These are phyloP conservation scores for Jasminum sambac DNA, from an alignment of 257 asterid genomes.

Conservation along the genomic window DNA sequence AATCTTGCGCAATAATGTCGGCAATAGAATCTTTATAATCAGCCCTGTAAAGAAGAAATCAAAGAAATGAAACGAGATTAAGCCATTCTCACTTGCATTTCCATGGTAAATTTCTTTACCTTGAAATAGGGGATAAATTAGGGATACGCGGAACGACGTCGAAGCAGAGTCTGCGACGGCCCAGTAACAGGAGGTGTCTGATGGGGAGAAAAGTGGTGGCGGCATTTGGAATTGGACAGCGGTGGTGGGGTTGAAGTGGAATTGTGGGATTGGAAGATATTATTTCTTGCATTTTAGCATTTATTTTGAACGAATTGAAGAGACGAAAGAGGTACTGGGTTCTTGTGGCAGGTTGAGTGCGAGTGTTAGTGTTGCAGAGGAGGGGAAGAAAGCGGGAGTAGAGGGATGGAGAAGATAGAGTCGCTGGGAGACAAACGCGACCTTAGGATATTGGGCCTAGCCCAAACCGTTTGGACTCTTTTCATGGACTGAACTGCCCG, in stretches of 20 bases:
- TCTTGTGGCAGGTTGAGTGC: not conserved
- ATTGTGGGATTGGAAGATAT: conserved; percentile 25
- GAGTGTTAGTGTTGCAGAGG: conserved; percentile 29
- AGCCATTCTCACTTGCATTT: not conserved
- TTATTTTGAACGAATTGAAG: not conserved
- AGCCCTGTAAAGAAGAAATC: conserved; percentile 30
- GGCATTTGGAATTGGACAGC: conserved; percentile 12
- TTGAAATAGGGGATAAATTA: conserved; percentile 27
- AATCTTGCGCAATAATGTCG: conserved; percentile 16
- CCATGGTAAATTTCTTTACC: conserved; percentile 33
- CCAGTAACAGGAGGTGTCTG: conserved; percentile 35
- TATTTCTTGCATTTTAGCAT: conserved; percentile 36
- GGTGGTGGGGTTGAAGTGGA: conserved; percentile 32
- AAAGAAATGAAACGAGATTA: not conserved
- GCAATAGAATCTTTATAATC: conserved; percentile 28
- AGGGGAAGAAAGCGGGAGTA: not conserved
- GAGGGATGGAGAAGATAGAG: conserved; percentile 5
- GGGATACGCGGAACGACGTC: conserved; percentile 45
- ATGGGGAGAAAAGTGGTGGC: conserved; percentile 18
- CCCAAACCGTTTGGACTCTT: not conserved
- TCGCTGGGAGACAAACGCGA: conserved; percentile 4
- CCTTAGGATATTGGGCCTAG: conserved; percentile 1
- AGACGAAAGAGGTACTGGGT: not conserved
- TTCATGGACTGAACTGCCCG: not conserved
- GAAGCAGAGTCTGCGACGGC: conserved; percentile 89